Conservation (phyloP, 306 rosid species). For the Rosa chinensis region DNA sequence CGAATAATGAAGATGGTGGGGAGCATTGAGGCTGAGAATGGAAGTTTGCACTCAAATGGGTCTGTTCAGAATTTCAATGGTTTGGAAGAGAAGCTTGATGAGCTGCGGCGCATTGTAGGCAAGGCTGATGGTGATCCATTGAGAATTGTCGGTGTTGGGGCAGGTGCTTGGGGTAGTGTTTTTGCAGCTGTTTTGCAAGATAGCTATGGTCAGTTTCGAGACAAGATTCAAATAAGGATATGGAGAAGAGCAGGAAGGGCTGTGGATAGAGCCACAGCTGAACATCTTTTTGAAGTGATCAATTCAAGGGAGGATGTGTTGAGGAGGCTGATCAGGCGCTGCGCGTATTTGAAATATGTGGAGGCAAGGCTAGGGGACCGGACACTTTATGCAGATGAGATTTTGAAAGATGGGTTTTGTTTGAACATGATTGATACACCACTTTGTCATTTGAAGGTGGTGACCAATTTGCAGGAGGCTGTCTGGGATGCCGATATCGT, state of each 20-base stretch:
- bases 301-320: slow-evolving; percentile 84
- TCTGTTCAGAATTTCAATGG: slow-evolving; percentile 50
- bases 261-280: slow-evolving; percentile 72
- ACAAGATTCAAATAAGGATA: slow-evolving; percentile 75
- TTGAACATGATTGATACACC: slow-evolving; percentile 94
- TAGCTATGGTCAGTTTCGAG: slow-evolving; percentile 73
- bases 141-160: slow-evolving; percentile 86
- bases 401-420: slow-evolving; percentile 88
- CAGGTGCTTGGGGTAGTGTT: slow-evolving; percentile 98
- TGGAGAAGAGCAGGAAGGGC: slow-evolving; percentile 82
- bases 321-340: slow-evolving; percentile 82
- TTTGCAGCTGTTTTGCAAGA: slow-evolving; percentile 82
- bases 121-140: slow-evolving; percentile 67
- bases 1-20: slow-evolving; percentile 43
- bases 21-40: slow-evolving; percentile 43
- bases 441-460: slow-evolving; percentile 87
- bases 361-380: slow-evolving; percentile 95
- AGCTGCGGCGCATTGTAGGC: slow-evolving; percentile 47
- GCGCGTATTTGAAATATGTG: slow-evolving; percentile 83
- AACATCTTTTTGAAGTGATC: slow-evolving; percentile 80
- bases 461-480: slow-evolving; percentile 93
- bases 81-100: slow-evolving; percentile 75
- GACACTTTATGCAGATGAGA: slow-evolving; percentile 81
- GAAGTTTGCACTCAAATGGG: slow-evolving; percentile 51
- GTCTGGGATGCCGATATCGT: slow-evolving; percentile 97